phyloP scores from a whole-genome alignment of 139 green algal species.

The Ettlia oleoabundans region DNA sequence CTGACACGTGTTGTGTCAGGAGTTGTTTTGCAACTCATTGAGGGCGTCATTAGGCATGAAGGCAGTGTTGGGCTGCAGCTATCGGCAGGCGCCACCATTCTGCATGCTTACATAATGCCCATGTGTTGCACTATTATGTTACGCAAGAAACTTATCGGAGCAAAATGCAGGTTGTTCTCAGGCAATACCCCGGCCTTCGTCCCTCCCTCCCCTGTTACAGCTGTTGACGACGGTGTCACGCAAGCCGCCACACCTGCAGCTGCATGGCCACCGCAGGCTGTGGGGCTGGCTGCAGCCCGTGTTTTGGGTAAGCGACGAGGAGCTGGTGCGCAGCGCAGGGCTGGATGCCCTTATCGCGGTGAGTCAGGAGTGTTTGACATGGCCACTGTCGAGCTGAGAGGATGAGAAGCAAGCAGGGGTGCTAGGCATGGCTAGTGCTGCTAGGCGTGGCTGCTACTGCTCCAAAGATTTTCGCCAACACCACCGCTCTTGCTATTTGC shows the following conservation, averaged over 20 bases:
- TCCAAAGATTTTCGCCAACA: not conserved
- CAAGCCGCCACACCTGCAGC: constrained; percentile 37
- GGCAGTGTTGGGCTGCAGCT: no score
- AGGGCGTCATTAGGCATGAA: no score
- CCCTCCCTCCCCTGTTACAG: not conserved
- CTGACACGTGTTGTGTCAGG: no score
- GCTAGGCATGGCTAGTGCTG: not conserved
- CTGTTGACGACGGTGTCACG: constrained; percentile 37
- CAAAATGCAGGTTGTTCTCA: no score
- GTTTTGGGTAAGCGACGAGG: constrained; percentile 52
- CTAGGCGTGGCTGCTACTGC: no score
- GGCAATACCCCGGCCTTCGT: not conserved
- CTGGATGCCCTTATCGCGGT: constrained; percentile 53
- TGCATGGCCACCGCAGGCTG: constrained; percentile 31
- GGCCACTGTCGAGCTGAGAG: not conserved
- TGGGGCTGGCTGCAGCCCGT: constrained; percentile 59
- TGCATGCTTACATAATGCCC: no score
- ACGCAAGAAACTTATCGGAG: no score
- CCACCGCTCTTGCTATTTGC: not conserved
- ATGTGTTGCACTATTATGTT: no score
- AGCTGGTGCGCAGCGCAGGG: constrained; percentile 55
- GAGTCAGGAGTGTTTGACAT: not conserved
- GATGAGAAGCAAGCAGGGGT: no score
- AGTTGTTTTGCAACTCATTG: no score
- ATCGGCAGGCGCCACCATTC: no score